Conservation (phyloP, 1,284 basidiomycete species). For the Hymenochaete sp. region DNA sequence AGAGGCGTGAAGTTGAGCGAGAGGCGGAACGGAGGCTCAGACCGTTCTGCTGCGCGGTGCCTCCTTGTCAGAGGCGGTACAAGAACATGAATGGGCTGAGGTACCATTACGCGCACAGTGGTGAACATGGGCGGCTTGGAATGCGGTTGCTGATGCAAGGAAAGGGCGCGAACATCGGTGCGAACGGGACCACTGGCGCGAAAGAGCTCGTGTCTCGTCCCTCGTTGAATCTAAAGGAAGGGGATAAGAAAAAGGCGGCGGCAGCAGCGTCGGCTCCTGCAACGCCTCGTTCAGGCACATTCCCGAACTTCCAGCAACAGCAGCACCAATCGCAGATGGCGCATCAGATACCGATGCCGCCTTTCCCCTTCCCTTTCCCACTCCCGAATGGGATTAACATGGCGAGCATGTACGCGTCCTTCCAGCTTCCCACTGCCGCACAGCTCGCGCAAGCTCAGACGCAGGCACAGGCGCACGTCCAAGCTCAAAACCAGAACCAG, state of each 20-base stretch:
- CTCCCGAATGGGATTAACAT: too few relatives aligned
- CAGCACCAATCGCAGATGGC: too few relatives aligned
- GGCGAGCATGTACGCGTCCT: neutral
- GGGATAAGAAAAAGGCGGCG: too few relatives aligned
- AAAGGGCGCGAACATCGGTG: slow-evolving; percentile 26
- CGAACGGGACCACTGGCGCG: too few relatives aligned
- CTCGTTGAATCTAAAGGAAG: too few relatives aligned
- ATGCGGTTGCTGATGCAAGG: slow-evolving; percentile 78
- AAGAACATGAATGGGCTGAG: slow-evolving; percentile 97
- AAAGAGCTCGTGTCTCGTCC: too few relatives aligned
- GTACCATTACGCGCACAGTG: slow-evolving; percentile 96
- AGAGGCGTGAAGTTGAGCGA: slow-evolving; percentile 38
- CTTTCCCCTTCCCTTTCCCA: too few relatives aligned
- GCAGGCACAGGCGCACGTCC: neutral
- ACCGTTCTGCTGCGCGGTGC: slow-evolving; percentile 84
- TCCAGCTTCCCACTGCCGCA: neutral
- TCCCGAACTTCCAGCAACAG: too few relatives aligned
- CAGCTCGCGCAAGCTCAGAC: neutral
- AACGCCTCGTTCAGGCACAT: too few relatives aligned
- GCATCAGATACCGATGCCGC: too few relatives aligned
- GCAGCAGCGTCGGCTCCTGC: too few relatives aligned
- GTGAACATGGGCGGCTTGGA: slow-evolving; percentile 87
- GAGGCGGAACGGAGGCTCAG: slow-evolving; percentile 75
- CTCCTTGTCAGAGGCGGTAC: slow-evolving; percentile 89
- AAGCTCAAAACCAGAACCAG: neutral